Conservation (phyloP, 768 basidiomycete species). For the Lentinula lateritia region DNA sequence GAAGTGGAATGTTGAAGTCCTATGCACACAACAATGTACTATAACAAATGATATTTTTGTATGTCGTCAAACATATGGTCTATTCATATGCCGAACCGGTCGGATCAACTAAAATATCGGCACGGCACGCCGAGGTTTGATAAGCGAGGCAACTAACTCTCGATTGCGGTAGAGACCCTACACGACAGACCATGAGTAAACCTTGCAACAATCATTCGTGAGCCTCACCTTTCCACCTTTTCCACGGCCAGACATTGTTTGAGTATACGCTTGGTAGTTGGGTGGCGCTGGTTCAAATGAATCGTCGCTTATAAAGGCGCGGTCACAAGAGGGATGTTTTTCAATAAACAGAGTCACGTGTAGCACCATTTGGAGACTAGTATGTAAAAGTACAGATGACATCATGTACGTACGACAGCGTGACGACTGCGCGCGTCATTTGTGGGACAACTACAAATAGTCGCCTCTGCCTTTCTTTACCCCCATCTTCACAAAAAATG, state of each 20-base stretch:
- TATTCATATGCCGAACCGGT: too few species aligned
- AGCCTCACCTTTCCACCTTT: conserved; percentile 58
- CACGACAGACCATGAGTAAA: not conserved
- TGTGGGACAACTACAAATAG: not conserved
- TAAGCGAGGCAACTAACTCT: too few species aligned
- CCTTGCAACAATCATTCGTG: too few species aligned
- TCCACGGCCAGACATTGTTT: conserved; percentile 64
- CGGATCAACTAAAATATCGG: too few species aligned
- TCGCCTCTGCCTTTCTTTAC: conserved; percentile 6
- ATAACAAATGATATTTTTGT: too few species aligned
- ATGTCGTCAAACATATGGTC: too few species aligned
- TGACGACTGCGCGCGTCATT: not conserved
- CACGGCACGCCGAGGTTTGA: too few species aligned
- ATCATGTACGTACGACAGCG: not conserved
- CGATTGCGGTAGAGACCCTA: too few species aligned
- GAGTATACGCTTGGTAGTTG: conserved; percentile 7
- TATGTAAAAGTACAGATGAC: not conserved
- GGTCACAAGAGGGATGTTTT: not conserved
- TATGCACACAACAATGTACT: too few species aligned
- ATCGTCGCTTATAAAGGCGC: not conserved
- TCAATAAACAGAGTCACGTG: not conserved
- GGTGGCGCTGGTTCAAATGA: conserved; percentile 7
- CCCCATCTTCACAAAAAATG: conserved; percentile 23
- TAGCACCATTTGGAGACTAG: too few species aligned
- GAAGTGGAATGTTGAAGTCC: too few species aligned